A percentile compares a stretch with the other conserved stretches of the same genome.
Conservation (phyloP, 768 basidiomycete genomes). For the Albatrellus ellisii region DNA sequence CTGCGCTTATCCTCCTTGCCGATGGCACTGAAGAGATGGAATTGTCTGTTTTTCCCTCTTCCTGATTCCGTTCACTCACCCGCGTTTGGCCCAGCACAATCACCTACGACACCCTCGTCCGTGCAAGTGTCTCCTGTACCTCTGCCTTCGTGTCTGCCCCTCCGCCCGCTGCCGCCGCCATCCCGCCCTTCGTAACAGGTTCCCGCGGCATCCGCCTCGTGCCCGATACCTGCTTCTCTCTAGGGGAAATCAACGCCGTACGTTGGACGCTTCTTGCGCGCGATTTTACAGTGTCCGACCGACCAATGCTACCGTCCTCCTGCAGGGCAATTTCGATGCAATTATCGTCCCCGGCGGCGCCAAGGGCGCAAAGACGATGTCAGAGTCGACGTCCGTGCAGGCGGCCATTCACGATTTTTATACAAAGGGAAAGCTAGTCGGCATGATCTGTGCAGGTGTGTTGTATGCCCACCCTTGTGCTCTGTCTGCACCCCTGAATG, state of each 20-base stretch:
- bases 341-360: conserved; percentile 71
- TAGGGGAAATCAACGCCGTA: conserved; percentile 16
- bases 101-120: conserved; percentile 70
- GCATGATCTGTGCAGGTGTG: conserved; percentile 79
- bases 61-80: background rate
- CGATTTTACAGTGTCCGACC: too few relatives aligned
- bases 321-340: conserved; percentile 51
- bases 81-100: conserved; percentile 40
- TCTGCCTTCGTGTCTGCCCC: conserved; percentile 50
- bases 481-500: background rate
- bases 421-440: conserved; percentile 42
- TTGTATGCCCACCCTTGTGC: background rate
- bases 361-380: conserved; percentile 64
- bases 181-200: conserved; percentile 41
- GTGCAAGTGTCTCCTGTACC: conserved; percentile 51
- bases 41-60: conserved; percentile 37
- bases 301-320: conserved; percentile 1
- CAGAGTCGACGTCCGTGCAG: conserved; percentile 45
- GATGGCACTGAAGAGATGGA: conserved; percentile 87
- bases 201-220: conserved; percentile 65
- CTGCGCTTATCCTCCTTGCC: conserved; percentile 62
- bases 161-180: conserved; percentile 8
- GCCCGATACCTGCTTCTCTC: conserved; percentile 37
- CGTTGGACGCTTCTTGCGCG: background rate
- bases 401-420: conserved; percentile 46